Base-by-base conservation (phyloP, 768 basidiomycete genomes). In the Russula sp. region DNA sequence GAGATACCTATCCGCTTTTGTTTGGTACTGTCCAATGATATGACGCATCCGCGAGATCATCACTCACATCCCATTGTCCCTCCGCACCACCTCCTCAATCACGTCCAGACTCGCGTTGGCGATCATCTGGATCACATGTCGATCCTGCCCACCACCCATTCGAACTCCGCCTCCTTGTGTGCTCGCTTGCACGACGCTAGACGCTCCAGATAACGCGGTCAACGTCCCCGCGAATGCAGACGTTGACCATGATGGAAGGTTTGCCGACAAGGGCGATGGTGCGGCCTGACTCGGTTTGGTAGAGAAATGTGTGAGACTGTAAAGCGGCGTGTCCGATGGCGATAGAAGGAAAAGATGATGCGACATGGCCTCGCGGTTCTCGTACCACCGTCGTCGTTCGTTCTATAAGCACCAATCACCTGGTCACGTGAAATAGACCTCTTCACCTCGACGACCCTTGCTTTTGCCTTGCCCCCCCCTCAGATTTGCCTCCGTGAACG, bases 111-210 rank as follows among this genome's bases (percentile, higher is more conserved):
- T 94, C 55, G 93, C 94, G 74, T 98, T 96, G 22, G 95, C 96
- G 71, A 98, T 94, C 91, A 99, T 97, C 79, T 98, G 96, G 70
- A 95, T 91, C 63, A 99, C 92, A 82, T 97, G 94, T 57, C 91
- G 80, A 71, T 92, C 89, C 75, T 88, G 88, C 14, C 88, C 91
- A 6, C 89, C 88, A 11, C 88, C 91, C 74, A 89, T 84, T 68
- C 83, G 79, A 39, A 82, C 82, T 11, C 78, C 79, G 18, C 84
- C 85, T n/a, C 86, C 83, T 48, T 82, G 79, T 20, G 82, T 79
- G 65, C 86, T 75, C 39, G 78, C 70, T 69, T 91, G 87, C 5
- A 82, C 82, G 27, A 88, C 82, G 70, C 84, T 88, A 20, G 90
- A 86, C 14, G 92, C 91, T 4, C 91, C 91, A 20, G 91, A 93